Evolutionary conservation across 352 stramenopile species (phyloP), one percentile per base, ranked within the genome.

Genomic region (Globisporangium uncinulatum): DNA sequence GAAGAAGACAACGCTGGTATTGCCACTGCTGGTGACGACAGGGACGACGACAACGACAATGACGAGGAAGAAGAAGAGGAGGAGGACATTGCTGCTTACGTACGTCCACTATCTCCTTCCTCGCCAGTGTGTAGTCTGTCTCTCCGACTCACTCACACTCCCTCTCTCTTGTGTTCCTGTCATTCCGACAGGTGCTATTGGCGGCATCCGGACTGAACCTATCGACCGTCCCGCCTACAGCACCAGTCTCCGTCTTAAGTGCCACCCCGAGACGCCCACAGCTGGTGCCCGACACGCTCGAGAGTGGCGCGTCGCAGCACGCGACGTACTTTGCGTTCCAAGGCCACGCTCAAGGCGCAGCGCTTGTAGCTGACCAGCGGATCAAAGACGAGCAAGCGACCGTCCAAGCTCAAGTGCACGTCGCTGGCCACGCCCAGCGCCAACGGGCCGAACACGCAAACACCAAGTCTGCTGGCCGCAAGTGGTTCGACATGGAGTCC

Each of bases 401-500:
- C 20, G 36, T 96, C 2, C 57, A 51, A 7, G 63, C 62, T 6
- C 59, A 83, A 49, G 59, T 79, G 4, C 67, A 73, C 48, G 65
- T 62, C 9, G 53, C 76, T 6, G 73, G 70, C 2, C 70, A 79
- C 34, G 71, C 77, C 47, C 71, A 73, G 31, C 63, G 66, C 20
- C 79, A 93, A 58, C 79, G 77, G 14, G 62, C 54, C 3, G 78
- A 89, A 55, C 63, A 71, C 31, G 63, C 68, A 52, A 72, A 74
- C 45, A 81, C 70, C n/a, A 74, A 72, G 44, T 82, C 65, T 13
- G 83, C 81, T 1, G 79, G 86, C 4, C 70, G 74, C 34, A 87
- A 94, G 46, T 98, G 92, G 92, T 98, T 98, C 62, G 79, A 84
- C 67, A 98, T 98, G 77, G 67, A 70, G 44, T 91, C 89, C 9